Evolutionary conservation across 306 rosid species (phyloP).

Genomic region (Herpetospermum pedunculosum): DNA sequence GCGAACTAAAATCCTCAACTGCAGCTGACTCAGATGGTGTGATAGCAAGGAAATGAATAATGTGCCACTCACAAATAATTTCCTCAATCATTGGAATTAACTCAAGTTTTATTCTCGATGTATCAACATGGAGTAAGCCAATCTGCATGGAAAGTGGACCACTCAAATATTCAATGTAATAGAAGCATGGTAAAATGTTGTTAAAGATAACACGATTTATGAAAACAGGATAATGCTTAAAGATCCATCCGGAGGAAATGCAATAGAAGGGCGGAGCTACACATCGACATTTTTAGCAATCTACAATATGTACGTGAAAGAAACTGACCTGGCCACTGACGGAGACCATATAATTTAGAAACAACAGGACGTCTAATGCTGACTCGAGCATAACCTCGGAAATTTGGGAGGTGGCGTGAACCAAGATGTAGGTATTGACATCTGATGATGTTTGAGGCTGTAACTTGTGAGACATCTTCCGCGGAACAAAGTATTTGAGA

Average conservation of each 20-base stretch:
- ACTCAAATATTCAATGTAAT: not conserved
- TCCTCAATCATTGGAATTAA: slow-evolving; percentile 86
- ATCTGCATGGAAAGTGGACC: slow-evolving; percentile 33
- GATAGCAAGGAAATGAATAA: slow-evolving; percentile 56
- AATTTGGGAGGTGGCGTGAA: slow-evolving; percentile 78
- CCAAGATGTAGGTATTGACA: slow-evolving; percentile 50
- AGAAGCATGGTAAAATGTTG: not conserved
- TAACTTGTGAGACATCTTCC: slow-evolving; percentile 28
- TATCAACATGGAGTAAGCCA: slow-evolving; percentile 54
- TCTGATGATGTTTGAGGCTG: slow-evolving; percentile 36
- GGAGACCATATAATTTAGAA: slow-evolving; percentile 72
- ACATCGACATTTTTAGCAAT: not conserved
- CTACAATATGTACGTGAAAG: not conserved
- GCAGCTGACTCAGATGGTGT: slow-evolving; percentile 65
- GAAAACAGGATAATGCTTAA: not conserved
- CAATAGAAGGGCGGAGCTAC: too few relatives aligned
- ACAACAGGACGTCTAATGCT: slow-evolving; percentile 70
- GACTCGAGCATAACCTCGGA: slow-evolving; percentile 81
- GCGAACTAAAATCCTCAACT: slow-evolving; percentile 75
- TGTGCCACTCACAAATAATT: slow-evolving; percentile 71
- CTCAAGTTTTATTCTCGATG: slow-evolving; percentile 56
- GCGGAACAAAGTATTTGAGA: slow-evolving; percentile 78
- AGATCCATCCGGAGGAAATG: not conserved
- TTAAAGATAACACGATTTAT: not conserved
- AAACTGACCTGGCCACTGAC: slow-evolving; percentile 72